Evolutionary conservation across 495 filamentous ascomycete species (phyloP), one percentile per base, ranked within the genome.

Genomic region (Polyplosphaeria fusca): DNA sequence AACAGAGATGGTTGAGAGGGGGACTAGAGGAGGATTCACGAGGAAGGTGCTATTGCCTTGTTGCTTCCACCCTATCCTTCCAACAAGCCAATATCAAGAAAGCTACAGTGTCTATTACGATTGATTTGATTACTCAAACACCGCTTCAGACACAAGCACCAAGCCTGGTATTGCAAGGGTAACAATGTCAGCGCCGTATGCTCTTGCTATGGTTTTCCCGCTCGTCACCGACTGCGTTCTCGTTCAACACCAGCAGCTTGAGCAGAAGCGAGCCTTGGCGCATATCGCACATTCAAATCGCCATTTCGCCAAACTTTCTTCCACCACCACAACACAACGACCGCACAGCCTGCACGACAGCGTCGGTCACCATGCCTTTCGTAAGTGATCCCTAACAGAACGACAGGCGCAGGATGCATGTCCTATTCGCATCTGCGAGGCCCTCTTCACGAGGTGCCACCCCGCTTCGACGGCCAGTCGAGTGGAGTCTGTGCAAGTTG

Each of bases 401-500:
- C 38, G 12, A 11, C 16, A 37, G 26, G 27, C n/a, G 19, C 13
- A 7, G 16, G 19, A 28, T 18, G 26, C 30, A 41, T 16, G 5
- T 24, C 35, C 50, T 20, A n/a, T n/a, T n/a, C n/a, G 41, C 42
- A 43, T 5, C 35, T 26, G 44, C 16, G 32, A 50, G 22, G 38
- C 40, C 45, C 42, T 54, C 52, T 35, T n/a, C 32, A 47, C 42
- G 42, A 13, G 55, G 19, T 28, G 23, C 27, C 24, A 26, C 41
- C 47, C 38, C 57, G 23, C 49, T 23, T 52, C 18, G 41, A 47
- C 27, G 26, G 14, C 22, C 38, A 45, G 24, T 50, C 25, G 53
- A 45, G 50, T 63, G 77, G 86, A 88, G 88, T 94, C 88, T 74
- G 77, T 83, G 91, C 91, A 96, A 93, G 86, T 89, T 89, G 88